phyloP scores from a whole-genome alignment of 2,329 filamentous ascomycete genomes.

The Aureobasidium subglaciale region DNA sequence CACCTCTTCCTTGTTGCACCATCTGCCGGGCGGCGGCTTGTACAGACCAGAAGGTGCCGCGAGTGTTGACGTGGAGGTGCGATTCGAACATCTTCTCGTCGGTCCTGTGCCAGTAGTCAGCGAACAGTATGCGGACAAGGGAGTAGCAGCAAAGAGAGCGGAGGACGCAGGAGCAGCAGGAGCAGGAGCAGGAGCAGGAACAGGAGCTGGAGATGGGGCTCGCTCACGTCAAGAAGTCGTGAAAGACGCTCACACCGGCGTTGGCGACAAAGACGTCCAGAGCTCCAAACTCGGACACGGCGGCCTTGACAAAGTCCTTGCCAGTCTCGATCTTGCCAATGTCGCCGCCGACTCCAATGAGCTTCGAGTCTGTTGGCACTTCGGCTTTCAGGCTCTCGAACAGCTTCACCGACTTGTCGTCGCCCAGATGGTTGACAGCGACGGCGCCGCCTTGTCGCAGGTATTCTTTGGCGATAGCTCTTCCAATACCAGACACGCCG shows the following conservation, averaged over 20 bases:
- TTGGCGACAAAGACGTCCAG: constrained; percentile 88
- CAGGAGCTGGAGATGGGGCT: not conserved
- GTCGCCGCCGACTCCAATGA: constrained; percentile 65
- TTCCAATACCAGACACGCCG: constrained; percentile 73
- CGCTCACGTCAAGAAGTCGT: constrained; percentile 63
- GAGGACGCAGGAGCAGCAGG: too few species aligned
- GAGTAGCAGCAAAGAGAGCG: too few species aligned
- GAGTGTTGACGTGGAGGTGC: constrained; percentile 69
- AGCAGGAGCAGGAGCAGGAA: too few species aligned
- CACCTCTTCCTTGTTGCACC: constrained; percentile 57
- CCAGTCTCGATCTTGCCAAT: constrained; percentile 66
- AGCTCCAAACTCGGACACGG: constrained; percentile 63
- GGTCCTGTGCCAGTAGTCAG: constrained; percentile 52
- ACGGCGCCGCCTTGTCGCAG: constrained; percentile 67
- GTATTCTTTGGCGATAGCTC: constrained; percentile 70
- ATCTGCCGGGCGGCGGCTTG: constrained; percentile 76
- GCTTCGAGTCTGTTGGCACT: constrained; percentile 23
- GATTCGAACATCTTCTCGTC: constrained; percentile 57
- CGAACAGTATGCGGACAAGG: too few species aligned
- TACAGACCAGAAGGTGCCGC: constrained; percentile 73
- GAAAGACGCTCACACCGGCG: constrained; percentile 78
- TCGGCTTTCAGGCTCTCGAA: constrained; percentile 40
- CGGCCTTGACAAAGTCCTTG: constrained; percentile 60
- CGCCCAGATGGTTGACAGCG: constrained; percentile 66
- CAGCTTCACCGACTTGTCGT: constrained; percentile 36